phyloP scores from a whole-genome alignment of 1,284 basidiomycete species.

The Cryptococcus amylolentus region DNA sequence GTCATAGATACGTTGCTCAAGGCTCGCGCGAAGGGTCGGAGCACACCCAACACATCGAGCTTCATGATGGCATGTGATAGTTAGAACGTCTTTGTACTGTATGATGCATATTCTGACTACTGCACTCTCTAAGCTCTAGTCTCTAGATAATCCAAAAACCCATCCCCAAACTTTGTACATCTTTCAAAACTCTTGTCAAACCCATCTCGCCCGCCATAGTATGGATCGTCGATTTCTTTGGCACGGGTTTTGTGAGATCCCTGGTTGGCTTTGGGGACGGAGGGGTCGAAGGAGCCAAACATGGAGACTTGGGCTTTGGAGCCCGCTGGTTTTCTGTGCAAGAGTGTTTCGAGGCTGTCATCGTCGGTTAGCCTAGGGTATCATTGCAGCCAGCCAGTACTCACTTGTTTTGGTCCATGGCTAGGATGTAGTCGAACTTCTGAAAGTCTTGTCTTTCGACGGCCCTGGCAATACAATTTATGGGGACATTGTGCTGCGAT shows the following conservation, averaged over 20 bases:
- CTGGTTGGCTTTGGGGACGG: constrained; percentile 17
- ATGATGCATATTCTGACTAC: not conserved
- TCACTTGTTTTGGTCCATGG: constrained; percentile 50
- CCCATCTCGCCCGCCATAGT: constrained; percentile 50
- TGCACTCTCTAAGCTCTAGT: not conserved
- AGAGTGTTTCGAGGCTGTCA: constrained; percentile 48
- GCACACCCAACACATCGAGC: too few relatives aligned
- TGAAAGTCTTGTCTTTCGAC: constrained; percentile 44
- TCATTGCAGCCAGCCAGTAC: constrained; percentile 8
- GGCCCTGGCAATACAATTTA: constrained; percentile 46
- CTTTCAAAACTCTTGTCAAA: constrained; percentile 51
- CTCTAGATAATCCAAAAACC: constrained; percentile 46
- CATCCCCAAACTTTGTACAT: constrained; percentile 45
- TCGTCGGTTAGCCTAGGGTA: constrained; percentile 3
- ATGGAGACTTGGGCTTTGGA: constrained; percentile 32
- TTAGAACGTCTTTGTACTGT: not conserved
- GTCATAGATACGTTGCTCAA: too few relatives aligned
- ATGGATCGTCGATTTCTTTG: constrained; percentile 44
- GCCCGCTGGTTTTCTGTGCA: constrained; percentile 30
- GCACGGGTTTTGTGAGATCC: constrained; percentile 17
- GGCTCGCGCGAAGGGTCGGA: too few relatives aligned
- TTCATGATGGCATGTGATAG: too few relatives aligned
- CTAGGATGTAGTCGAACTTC: constrained; percentile 52
- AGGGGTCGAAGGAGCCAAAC: constrained; percentile 41
- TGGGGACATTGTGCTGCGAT: constrained; percentile 44